Evolutionary conservation across 2,329 filamentous ascomycete genomes (phyloP), one percentile per base, ranked within the genome.

Genomic region (Cladosporium oxysporum): DNA sequence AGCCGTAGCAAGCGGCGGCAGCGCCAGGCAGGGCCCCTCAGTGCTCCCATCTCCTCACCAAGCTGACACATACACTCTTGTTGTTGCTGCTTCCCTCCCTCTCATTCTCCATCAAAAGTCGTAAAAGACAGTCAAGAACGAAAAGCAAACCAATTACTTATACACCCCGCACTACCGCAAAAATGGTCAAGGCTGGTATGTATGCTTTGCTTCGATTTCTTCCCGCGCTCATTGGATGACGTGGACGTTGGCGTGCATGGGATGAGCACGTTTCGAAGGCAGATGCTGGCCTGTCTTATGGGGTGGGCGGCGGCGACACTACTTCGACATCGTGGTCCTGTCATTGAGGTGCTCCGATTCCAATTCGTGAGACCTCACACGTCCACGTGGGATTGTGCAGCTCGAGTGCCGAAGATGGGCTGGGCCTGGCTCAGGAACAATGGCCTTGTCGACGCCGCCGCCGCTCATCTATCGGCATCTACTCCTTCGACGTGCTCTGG

Each of bases 161-260:
- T 73, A 66, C 77, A 75, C 37, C 53, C 76, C 72, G 77, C 73
- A 78, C 41, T 81, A 84, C 83, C 84, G 83, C 84, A 90, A 97
- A 89, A 89, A 97, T 97, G 93, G 93, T 97, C 86, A 97, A 97
- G 88, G 93, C 94, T 84, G 92, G 92, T 96, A 88, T 79, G 91
- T 87, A 23, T n/a, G 18, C 37, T n/a, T n/a, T n/a, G 18, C 37
- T n/a, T n/a, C 55, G 37, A n/a, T 64, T 47, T 28, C 52, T 26
- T 59, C 49, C n/a, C 55, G 35, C 33, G 47, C 11, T 59, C 26
- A 59, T 28, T 59, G 57, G 57, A 26, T 66, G 18, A 68, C 68
- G 67, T 62, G 67, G 44, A 33, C 23, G 50, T 10, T 44, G 57
- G 16, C 60, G 67, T 53, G 82, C 85, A 79, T 81, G 74, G 78